phyloP scores from a whole-genome alignment of 768 basidiomycete species.

The Xerocomellus dryophilus region DNA sequence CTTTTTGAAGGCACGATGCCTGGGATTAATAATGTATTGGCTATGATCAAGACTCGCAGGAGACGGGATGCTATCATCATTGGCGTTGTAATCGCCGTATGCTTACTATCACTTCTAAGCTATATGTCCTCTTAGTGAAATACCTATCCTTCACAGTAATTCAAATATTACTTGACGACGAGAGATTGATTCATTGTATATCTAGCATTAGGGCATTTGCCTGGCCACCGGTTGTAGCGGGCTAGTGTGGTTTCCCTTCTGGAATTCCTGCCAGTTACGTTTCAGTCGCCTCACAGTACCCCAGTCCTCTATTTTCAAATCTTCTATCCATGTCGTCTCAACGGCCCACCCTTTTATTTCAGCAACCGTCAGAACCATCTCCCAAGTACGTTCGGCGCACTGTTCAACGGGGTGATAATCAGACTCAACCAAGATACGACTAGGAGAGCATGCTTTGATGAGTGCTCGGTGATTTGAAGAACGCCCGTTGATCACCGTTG shows the following conservation, averaged over 20 bases:
- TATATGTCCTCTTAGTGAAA: constrained; percentile 39
- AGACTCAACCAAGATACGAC: constrained; percentile 81
- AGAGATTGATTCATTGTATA: neutral
- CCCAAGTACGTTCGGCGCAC: constrained; percentile 65
- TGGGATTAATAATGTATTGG: constrained; percentile 87
- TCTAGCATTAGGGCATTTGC: neutral
- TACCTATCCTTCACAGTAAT: constrained; percentile 1
- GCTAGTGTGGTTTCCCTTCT: constrained; percentile 41
- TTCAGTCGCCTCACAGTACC: constrained; percentile 67
- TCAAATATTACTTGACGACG: neutral
- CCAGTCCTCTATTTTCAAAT: constrained; percentile 40
- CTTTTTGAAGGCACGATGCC: constrained; percentile 70
- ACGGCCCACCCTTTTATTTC: constrained; percentile 74
- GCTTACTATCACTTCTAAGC: constrained; percentile 59
- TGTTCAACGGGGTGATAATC: constrained; percentile 71
- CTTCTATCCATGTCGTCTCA: constrained; percentile 55
- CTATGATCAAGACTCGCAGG: constrained; percentile 90
- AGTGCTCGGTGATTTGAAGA: constrained; percentile 61
- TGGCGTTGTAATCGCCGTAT: constrained; percentile 84
- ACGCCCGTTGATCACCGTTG: constrained; percentile 78
- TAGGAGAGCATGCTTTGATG: constrained; percentile 57
- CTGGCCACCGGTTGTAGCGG: neutral
- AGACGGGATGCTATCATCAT: constrained; percentile 87
- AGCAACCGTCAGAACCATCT: constrained; percentile 70
- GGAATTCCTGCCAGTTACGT: constrained; percentile 69